Base-by-base conservation (phyloP, 805 yeast species). In the Ogataea nakhonphanomensis region DNA sequence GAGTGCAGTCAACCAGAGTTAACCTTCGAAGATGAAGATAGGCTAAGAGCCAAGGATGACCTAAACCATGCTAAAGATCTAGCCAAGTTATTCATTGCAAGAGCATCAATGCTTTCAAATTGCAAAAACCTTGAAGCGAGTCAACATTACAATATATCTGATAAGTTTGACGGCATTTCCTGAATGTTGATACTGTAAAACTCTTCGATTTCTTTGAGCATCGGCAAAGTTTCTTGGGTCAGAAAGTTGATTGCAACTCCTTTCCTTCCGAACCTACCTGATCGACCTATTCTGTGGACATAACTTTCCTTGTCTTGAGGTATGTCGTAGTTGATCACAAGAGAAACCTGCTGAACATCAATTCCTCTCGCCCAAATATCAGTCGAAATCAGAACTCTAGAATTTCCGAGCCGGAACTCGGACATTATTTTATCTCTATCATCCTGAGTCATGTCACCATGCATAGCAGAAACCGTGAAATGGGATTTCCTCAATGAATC, bases 311-410 rank as follows among this genome's bases (percentile, higher is more conserved):
- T 80, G 71, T 83, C 84, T 53, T 79, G 74, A 31, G 97, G 97
- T 56, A 90, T 70, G 67, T 90, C 98, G 71, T 88, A 90, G 74
- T 90, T 90, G 52, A 90, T 86, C 49, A 90, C 98, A 53, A 91
- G 75, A 24, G 96, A 88, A 43, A 90, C 96, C 71, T 90, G 98
- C 71, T 90, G 98, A 39, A 90, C 96, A 70, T 90, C 98, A 53
- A 90, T 90, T 68, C 98, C 98, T 70, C 98, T 81, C 27, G 98
- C 97, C 81, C 90, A 87, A 50, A 90, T 85, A 67, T 90, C 97
- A 39, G 98, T 90, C 26, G 96, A 78, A 53, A 90, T 91, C 60
- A 91, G 73, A 39, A 91, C 91, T 63, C 98, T 79, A 26, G 97
- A 87, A 47, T 88, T 82, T 43, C 98, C 98, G 37, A 89, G 78